Percentiles rank a stretch among this genome's conserved stretches.
phyloP scores from a whole-genome alignment of 23 red algal species.

The Rhodosorus marinus region DNA sequence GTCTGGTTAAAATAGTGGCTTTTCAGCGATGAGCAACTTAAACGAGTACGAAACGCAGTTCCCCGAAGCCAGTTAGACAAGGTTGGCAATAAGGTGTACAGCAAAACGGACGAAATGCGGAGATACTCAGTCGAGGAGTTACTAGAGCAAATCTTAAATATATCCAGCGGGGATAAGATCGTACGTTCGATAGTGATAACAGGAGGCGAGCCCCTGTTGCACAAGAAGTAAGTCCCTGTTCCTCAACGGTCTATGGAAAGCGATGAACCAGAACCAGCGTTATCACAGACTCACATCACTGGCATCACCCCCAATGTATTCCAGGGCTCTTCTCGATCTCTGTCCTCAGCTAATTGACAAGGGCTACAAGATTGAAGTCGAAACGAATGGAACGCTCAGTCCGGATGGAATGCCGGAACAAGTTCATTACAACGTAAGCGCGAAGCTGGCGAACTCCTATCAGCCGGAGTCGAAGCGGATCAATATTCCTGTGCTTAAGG shows the following conservation, averaged over 20 bases:
- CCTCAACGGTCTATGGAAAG: too few species aligned
- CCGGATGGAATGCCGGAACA: slow-evolving; percentile 20
- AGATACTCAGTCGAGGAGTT: background rate
- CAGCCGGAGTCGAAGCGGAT: slow-evolving; percentile 42
- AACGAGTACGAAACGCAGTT: background rate
- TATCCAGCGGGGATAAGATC: too few species aligned
- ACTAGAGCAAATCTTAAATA: too few species aligned
- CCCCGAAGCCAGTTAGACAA: background rate
- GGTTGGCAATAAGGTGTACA: slow-evolving; percentile 4
- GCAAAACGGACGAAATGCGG: background rate
- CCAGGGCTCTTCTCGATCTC: too few species aligned
- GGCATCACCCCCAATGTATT: too few species aligned
- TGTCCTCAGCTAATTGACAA: slow-evolving; percentile 10
- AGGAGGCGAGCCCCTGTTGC: slow-evolving; percentile 83
- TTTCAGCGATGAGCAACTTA: slow-evolving; percentile 9
- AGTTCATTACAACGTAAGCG: slow-evolving; percentile 82
- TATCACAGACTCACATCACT: too few species aligned
- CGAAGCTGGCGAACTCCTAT: slow-evolving; percentile 68
- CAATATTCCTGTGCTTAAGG: slow-evolving; percentile 37
- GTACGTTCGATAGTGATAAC: too few species aligned
- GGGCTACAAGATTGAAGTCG: slow-evolving; percentile 50
- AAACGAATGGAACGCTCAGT: slow-evolving; percentile 91
- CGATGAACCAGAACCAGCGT: too few species aligned
- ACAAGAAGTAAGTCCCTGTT: slow-evolving; percentile 30
- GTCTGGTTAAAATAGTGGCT: too few species aligned